Evolutionary conservation across 2,329 filamentous ascomycete genomes (phyloP).

Genomic region (Didymella pinodella): DNA sequence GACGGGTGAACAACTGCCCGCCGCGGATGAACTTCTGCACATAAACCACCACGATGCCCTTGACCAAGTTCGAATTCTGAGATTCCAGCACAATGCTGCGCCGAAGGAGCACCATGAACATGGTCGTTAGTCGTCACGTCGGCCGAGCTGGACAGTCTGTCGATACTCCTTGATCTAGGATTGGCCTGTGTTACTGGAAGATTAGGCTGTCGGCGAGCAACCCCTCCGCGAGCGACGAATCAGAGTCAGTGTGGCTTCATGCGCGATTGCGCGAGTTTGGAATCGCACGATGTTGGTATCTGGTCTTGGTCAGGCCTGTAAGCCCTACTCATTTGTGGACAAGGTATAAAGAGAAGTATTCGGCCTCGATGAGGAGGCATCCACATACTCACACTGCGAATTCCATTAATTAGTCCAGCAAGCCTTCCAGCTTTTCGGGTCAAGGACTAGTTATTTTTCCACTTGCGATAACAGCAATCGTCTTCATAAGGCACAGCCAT

Average conservation of each 20-base stretch:
- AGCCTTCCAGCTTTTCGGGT: background rate
- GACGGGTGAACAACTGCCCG: conserved; percentile 10
- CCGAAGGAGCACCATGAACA: background rate
- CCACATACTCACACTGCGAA: background rate
- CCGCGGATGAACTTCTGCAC: conserved; percentile 12
- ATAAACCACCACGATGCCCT: conserved; percentile 5
- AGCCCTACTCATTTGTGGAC: background rate
- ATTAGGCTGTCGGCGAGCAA: background rate
- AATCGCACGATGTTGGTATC: background rate
- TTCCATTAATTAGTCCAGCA: background rate
- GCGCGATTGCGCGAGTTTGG: background rate
- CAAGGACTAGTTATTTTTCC: too few relatives aligned
- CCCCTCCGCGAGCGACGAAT: background rate
- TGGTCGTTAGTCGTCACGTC: background rate
- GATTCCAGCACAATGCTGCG: too few relatives aligned
- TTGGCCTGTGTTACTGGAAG: background rate
- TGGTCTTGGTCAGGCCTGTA: background rate
- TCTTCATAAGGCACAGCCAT: background rate
- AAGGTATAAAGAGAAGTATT: conserved; percentile 1
- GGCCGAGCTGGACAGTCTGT: background rate
- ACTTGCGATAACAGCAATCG: too few relatives aligned
- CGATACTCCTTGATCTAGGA: background rate
- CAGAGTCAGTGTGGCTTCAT: background rate
- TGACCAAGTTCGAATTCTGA: background rate
- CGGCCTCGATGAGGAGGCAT: background rate